A percentile compares a stretch with the other conserved stretches of the same genome.
These are phyloP conservation scores for Prunus padus DNA, from an alignment of 306 rosid species.

Conservation along the genomic window DNA sequence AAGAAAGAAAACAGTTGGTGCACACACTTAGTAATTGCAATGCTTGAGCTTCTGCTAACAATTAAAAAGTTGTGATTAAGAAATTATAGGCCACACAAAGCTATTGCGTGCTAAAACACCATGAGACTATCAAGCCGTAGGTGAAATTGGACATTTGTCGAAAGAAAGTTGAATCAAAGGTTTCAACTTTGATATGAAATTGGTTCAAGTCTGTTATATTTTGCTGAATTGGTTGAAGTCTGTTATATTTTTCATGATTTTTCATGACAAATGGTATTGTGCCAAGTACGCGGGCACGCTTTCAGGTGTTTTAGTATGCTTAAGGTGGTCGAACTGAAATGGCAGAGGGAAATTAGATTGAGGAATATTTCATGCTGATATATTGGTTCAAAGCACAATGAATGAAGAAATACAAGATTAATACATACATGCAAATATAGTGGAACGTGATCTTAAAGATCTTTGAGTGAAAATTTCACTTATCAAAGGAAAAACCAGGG, in stretches of 20 bases:
- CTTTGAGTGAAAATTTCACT: too few species aligned
- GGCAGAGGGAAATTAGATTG: constrained; percentile 18
- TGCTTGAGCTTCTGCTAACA: not conserved
- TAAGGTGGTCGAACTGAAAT: constrained; percentile 65
- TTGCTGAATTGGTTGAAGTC: too few species aligned
- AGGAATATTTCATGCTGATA: not conserved
- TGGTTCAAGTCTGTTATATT: too few species aligned
- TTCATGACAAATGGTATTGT: too few species aligned
- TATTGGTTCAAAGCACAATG: constrained; percentile 3
- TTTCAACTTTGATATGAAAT: not conserved
- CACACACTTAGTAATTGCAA: not conserved
- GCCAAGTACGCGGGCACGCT: too few species aligned
- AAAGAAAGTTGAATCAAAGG: not conserved
- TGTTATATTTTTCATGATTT: too few species aligned
- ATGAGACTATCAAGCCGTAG: not conserved
- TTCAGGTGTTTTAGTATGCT: too few species aligned
- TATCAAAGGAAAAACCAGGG: too few species aligned
- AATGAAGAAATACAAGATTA: too few species aligned
- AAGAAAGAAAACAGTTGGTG: not conserved
- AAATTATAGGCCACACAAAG: not conserved
- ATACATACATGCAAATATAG: too few species aligned
- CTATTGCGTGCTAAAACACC: not conserved
- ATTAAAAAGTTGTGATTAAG: not conserved
- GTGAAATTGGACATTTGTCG: not conserved
- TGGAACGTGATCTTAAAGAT: too few species aligned